Evolutionary conservation across 768 basidiomycete genomes (phyloP), one percentile per base, ranked within the genome.

Genomic region (Pleurotus tuoliensis): DNA sequence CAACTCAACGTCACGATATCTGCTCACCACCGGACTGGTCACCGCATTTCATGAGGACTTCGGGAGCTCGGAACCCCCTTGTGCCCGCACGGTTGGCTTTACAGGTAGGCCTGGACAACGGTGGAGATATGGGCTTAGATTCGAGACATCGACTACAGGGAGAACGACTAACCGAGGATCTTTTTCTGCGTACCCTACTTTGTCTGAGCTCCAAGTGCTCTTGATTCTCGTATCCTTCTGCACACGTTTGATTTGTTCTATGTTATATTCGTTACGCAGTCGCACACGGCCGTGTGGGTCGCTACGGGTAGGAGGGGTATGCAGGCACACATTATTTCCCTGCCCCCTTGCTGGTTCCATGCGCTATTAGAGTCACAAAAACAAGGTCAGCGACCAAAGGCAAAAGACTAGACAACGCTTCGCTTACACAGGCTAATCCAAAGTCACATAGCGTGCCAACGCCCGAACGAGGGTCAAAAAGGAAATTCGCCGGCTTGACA

Each of bases 11-110:
- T 11, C 16, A 47, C 9, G 44, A 8, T 30, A 16, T 34, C 43
- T 39, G 72, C 84, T 59, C 62, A 95, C 96, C 92, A 59, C 92
- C 93, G 7, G 86, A 87, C 71, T 99, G 97, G 63, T 93, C 89
- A 3, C 84, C 84, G 63, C 97, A 99, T 69, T 98, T 99, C 40
- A 99, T 69, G 38, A 99, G 71, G 2, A 99, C 96, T 64, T 99
- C 97, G 0, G 97, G 97, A 1, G 97, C 94, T 56, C 97, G 84
- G 69, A 99, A 99, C 0, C 97, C 97, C 64, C 97, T 76, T 11
- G 97, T 99, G 3, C 97, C 97, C 1, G 97, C 97, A 47, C 97
- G 84, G 66, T 98, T 98, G 2, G 97, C 94, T 69, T 95, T 95
- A 52, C 92, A 89, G 39, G 79, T 76, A 1, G 92, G 90, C 61